phyloP scores from a whole-genome alignment of 2,329 filamentous ascomycete species.

The Blastomyces silverae region DNA sequence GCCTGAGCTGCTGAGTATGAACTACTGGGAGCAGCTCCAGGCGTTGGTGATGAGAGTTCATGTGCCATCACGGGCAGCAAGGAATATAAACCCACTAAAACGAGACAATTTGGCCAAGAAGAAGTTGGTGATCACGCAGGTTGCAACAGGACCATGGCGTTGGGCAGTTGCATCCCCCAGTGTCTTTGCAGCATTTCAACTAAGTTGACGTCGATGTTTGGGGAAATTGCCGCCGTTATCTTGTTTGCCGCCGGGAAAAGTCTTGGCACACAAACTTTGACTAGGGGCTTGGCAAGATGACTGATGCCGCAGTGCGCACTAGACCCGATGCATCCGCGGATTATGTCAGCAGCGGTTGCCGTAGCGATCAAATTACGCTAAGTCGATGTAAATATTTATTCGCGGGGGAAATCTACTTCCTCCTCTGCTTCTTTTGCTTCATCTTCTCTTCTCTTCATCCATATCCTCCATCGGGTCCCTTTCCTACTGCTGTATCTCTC shows the following conservation, averaged over 20 bases:
- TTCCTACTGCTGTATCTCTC: constrained; percentile 22
- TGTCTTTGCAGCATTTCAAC: no score
- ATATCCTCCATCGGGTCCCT: constrained; percentile 20
- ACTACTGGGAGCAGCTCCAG: constrained; percentile 4
- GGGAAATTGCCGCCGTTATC: neutral
- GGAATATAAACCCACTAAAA: neutral
- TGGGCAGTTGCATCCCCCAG: neutral
- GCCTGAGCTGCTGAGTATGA: neutral
- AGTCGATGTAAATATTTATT: constrained; percentile 35
- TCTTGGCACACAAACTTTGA: constrained; percentile 9
- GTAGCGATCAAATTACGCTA: constrained; percentile 31
- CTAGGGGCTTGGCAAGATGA: neutral
- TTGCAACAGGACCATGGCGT: neutral
- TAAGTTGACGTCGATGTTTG: neutral
- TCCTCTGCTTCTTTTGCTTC: constrained; percentile 21
- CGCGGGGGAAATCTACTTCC: constrained; percentile 21
- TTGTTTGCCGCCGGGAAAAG: neutral
- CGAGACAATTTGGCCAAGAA: neutral
- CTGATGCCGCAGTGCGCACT: neutral
- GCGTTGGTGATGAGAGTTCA: neutral
- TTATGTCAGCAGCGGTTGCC: constrained; percentile 33
- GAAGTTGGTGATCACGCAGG: neutral
- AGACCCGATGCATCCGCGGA: constrained; percentile 26
- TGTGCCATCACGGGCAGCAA: constrained; percentile 9
- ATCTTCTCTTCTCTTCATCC: constrained; percentile 24